These are phyloP conservation scores for Serpula lacrymans DNA, from an alignment of 768 basidiomycete species.

Conservation along the genomic window DNA sequence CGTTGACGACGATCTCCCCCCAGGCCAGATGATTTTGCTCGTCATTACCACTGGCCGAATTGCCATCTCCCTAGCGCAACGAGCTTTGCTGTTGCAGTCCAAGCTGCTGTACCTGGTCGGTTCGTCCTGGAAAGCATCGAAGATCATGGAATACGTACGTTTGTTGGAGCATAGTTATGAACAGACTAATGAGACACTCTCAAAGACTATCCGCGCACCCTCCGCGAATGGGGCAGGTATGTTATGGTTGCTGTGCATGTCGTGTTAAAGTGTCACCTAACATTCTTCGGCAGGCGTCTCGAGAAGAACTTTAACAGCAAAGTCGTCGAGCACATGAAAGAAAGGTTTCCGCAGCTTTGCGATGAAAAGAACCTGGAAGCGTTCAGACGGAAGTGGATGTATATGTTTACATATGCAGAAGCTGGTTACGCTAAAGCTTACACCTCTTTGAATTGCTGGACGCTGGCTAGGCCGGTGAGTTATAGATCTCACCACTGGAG, in stretches of 20 bases:
- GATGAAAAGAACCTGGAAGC: slow-evolving; percentile 25
- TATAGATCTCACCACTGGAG: too few relatives aligned
- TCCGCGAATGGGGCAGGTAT: slow-evolving; percentile 30
- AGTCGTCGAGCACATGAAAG: slow-evolving; percentile 1
- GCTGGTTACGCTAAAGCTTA: slow-evolving; percentile 15
- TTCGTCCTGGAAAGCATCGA: slow-evolving; percentile 19
- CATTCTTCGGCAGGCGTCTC: slow-evolving; percentile 8
- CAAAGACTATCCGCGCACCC: slow-evolving; percentile 18
- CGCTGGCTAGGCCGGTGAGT: slow-evolving; percentile 16
- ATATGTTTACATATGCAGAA: slow-evolving; percentile 18
- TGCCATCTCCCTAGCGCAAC: slow-evolving; percentile 16
- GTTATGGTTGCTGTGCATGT: background rate
- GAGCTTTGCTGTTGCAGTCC: slow-evolving; percentile 10
- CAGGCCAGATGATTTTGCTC: slow-evolving; percentile 23
- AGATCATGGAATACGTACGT: slow-evolving; percentile 17
- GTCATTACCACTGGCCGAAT: slow-evolving; percentile 30
- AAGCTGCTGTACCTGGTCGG: slow-evolving; percentile 15
- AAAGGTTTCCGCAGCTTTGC: slow-evolving; percentile 10
- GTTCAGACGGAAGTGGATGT: slow-evolving; percentile 38
- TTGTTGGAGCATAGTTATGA: background rate
- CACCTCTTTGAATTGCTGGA: slow-evolving; percentile 12
- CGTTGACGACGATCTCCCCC: background rate
- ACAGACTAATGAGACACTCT: background rate
- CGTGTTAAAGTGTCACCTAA: background rate
- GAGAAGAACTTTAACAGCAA: slow-evolving; percentile 8